These are phyloP conservation scores for Paraleonurus japonicus DNA, from an alignment of 257 asterid genomes.

Conservation along the genomic window DNA sequence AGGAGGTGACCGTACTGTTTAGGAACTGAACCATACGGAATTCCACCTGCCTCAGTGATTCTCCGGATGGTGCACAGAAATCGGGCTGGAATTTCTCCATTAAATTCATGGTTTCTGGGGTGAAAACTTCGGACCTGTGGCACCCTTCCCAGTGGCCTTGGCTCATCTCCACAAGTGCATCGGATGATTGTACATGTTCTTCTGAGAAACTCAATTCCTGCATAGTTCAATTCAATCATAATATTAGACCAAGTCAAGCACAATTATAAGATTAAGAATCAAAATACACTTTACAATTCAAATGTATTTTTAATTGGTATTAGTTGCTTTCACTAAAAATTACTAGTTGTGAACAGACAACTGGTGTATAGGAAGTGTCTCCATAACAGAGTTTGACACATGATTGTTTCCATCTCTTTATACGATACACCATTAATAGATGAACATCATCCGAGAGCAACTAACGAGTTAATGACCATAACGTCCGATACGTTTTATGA, in stretches of 20 bases:
- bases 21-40: slow-evolving; percentile 95
- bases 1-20: slow-evolving; percentile 52
- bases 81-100: slow-evolving; percentile 90
- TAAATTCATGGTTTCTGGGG: slow-evolving; percentile 61
- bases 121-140: slow-evolving; percentile 71
- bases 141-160: slow-evolving; percentile 98
- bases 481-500: background rate
- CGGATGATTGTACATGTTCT: slow-evolving; percentile 77
- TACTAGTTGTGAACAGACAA: no score
- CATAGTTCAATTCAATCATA: slow-evolving; percentile 27
- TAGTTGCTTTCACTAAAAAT: no score
- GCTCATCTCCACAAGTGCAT: slow-evolving; percentile 83
- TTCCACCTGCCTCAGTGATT: slow-evolving; percentile 93
- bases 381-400: background rate
- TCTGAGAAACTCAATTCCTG: slow-evolving; percentile 84
- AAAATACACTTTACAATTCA: no score
- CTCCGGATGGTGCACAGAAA: slow-evolving; percentile 87
- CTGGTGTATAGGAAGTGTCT: background rate
- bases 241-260: background rate
- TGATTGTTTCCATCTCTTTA: background rate
- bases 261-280: background rate
- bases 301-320: no score
- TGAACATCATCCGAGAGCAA: slow-evolving; percentile 3
- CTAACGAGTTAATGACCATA: background rate
- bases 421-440: background rate